These are phyloP conservation scores for Xerocomus amazonicus DNA, from an alignment of 1,284 basidiomycete genomes.

Conservation along the genomic window DNA sequence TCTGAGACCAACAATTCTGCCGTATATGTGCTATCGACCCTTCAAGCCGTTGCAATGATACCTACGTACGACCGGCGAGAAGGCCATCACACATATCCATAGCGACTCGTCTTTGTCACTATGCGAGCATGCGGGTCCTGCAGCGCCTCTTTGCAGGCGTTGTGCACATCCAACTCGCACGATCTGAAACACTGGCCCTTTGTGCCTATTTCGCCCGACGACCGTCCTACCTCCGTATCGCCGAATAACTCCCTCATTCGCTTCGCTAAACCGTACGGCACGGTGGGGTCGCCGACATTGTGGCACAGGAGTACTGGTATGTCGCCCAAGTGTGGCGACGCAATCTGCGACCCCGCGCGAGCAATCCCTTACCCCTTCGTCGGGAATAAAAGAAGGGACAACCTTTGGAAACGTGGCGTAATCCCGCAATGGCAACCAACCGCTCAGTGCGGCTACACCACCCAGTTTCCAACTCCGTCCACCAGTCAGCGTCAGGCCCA, in stretches of 20 bases:
- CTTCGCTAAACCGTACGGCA: not conserved
- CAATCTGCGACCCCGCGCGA: not conserved
- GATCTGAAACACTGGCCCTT: not conserved
- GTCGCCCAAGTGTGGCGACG: not conserved
- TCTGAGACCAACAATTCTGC: too few relatives aligned
- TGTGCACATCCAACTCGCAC: not conserved
- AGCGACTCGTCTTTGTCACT: too few relatives aligned
- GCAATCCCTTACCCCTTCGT: too few relatives aligned
- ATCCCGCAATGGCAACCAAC: not conserved
- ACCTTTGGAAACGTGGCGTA: too few relatives aligned
- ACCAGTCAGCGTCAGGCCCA: not conserved
- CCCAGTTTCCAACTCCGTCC: not conserved
- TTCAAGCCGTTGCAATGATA: too few relatives aligned
- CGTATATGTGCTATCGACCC: too few relatives aligned
- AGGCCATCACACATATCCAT: too few relatives aligned
- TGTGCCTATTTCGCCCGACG: too few relatives aligned
- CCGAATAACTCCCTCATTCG: not conserved
- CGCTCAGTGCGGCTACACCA: not conserved
- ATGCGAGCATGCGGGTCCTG: not conserved
- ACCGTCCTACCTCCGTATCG: not conserved
- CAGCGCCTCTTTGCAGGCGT: not conserved
- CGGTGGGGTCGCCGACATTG: not conserved
- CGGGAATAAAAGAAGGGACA: too few relatives aligned
- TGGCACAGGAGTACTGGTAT: not conserved
- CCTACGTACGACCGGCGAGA: too few relatives aligned